These are phyloP conservation scores for Penicillium thymicola DNA, from an alignment of 2,329 filamentous ascomycete genomes.

Conservation along the genomic window DNA sequence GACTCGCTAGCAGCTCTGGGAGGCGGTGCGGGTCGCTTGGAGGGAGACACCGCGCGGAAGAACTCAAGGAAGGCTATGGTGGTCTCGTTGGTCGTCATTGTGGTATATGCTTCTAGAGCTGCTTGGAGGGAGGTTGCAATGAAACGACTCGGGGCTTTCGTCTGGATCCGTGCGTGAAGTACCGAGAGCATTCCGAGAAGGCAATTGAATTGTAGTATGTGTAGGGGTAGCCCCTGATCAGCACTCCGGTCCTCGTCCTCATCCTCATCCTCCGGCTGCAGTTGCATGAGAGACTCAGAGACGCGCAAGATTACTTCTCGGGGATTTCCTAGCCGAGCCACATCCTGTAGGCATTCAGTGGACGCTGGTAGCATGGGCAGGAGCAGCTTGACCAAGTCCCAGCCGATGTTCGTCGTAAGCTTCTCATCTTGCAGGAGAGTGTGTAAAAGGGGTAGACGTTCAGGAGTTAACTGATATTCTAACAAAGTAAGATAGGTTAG, in stretches of 20 bases:
- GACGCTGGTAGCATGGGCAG: slow-evolving; percentile 59
- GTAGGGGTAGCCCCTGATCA: slow-evolving; percentile 22
- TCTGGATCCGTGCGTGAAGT: slow-evolving; percentile 60
- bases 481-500: slow-evolving; percentile 64
- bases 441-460: slow-evolving; percentile 57
- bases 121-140: slow-evolving; percentile 63
- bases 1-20: slow-evolving; percentile 54
- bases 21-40: slow-evolving; percentile 58
- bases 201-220: slow-evolving; percentile 23
- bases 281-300: slow-evolving; percentile 57
- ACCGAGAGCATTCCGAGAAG: slow-evolving; percentile 51
- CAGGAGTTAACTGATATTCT: slow-evolving; percentile 60
- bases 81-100: slow-evolving; percentile 54
- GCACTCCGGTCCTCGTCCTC: slow-evolving; percentile 35
- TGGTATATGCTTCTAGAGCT: slow-evolving; percentile 58
- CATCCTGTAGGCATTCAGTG: slow-evolving; percentile 58
- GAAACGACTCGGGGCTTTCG: slow-evolving; percentile 62
- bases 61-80: slow-evolving; percentile 57
- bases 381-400: slow-evolving; percentile 62
- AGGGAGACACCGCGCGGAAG: slow-evolving; percentile 56
- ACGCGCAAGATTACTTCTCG: slow-evolving; percentile 63
- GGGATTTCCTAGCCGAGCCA: slow-evolving; percentile 61
- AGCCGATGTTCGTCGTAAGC: slow-evolving; percentile 62
- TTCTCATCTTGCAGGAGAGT: slow-evolving; percentile 59
- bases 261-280: slow-evolving; percentile 48